Evolutionary conservation across 192 early-diverging fungal genomes (phyloP).

Genomic region (Geranomyces variabilis): DNA sequence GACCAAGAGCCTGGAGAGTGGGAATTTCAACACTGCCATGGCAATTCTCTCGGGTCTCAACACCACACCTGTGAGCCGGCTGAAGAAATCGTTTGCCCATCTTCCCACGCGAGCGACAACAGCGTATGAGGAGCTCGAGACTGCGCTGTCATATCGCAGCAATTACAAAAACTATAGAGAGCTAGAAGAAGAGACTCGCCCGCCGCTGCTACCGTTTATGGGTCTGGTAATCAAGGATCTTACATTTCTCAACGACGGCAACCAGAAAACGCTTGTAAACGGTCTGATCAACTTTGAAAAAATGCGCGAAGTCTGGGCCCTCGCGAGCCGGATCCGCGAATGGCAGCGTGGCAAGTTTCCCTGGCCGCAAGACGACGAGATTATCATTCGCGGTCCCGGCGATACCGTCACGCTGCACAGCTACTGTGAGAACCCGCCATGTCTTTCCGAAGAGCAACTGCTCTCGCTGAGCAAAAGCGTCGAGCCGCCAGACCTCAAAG

Average conservation of each 20-base stretch:
- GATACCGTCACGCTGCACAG: conserved; percentile 26
- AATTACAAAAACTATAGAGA: conserved; percentile 47
- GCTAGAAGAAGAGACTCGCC: conserved; percentile 31
- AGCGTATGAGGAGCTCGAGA: conserved; percentile 36
- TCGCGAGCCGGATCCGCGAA: conserved; percentile 17
- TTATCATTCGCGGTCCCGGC: background rate
- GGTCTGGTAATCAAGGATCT: conserved; percentile 47
- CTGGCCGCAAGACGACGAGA: conserved; percentile 30
- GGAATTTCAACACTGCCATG: conserved; percentile 49
- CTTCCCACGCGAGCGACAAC: conserved; percentile 27
- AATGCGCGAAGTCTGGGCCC: conserved; percentile 22
- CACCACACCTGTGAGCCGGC: conserved; percentile 41
- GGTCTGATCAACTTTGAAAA: conserved; percentile 45
- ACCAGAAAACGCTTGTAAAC: conserved; percentile 29
- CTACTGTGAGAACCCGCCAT: conserved; percentile 36
- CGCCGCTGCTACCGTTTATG: conserved; percentile 45
- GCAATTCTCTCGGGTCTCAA: conserved; percentile 49
- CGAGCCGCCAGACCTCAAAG: conserved; percentile 24
- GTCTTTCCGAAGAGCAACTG: conserved; percentile 36
- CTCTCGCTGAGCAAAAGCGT: conserved; percentile 24
- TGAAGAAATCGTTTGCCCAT: conserved; percentile 41
- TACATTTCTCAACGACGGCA: conserved; percentile 46
- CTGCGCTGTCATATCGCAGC: conserved; percentile 27
- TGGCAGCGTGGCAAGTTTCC: conserved; percentile 34
- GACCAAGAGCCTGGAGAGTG: conserved; percentile 34